Conservation (phyloP, 345 rosid genomes). For the Orychophragmus violaceus region DNA sequence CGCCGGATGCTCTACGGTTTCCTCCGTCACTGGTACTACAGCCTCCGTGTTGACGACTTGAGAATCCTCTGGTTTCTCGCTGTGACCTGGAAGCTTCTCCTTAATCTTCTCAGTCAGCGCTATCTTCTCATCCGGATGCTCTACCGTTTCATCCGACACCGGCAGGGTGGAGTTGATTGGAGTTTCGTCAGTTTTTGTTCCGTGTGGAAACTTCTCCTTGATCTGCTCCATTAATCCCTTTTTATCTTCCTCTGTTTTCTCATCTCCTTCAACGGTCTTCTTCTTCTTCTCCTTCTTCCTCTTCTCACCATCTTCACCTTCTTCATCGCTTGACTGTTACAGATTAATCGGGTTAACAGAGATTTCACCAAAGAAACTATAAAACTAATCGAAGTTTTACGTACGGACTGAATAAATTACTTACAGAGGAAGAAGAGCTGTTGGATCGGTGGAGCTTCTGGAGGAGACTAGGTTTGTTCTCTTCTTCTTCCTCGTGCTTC, state of each 20-base stretch:
- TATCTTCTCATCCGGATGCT: constrained; percentile 38
- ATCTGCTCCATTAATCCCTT: constrained; percentile 53
- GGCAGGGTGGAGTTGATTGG: neutral
- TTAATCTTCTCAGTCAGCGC: constrained; percentile 42
- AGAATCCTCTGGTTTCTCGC: constrained; percentile 32
- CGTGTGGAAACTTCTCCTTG: constrained; percentile 60
- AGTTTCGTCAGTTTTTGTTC: neutral
- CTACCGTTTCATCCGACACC: neutral
- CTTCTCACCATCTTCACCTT: constrained; percentile 48
- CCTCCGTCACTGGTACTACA: constrained; percentile 4
- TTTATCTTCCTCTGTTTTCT: constrained; percentile 48
- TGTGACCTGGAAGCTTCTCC: constrained; percentile 58
- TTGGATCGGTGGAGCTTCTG: constrained; percentile 62
- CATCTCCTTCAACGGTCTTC: constrained; percentile 24
- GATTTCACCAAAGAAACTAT: neutral
- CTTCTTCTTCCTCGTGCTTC: constrained; percentile 35
- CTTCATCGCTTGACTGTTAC: constrained; percentile 69
- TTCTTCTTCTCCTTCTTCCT: constrained; percentile 34
- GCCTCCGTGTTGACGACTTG: neutral
- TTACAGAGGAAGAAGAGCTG: constrained; percentile 91
- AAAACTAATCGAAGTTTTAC: neutral
- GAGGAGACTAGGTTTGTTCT: constrained; percentile 45
- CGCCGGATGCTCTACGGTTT: neutral
- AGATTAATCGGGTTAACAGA: neutral
- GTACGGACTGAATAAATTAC: constrained; percentile 19